phyloP scores from a whole-genome alignment of 805 yeast genomes.

The Metschnikowia aberdeeniae region DNA sequence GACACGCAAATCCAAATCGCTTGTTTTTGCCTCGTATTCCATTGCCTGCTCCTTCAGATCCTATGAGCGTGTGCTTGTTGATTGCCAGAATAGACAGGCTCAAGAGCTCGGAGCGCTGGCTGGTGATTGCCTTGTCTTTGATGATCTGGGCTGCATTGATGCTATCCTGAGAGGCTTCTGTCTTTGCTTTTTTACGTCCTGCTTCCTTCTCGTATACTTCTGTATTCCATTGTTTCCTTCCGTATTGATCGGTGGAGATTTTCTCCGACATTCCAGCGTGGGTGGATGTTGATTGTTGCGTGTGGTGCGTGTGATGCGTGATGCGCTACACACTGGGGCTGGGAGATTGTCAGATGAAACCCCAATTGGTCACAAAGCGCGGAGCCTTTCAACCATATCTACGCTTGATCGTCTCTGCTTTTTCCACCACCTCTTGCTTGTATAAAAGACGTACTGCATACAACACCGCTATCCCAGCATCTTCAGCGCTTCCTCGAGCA shows the following conservation, averaged over 20 bases:
- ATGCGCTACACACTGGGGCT: not conserved
- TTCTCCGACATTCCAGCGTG: slow-evolving; percentile 19
- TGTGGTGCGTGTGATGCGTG: not conserved
- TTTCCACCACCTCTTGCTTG: too few species aligned
- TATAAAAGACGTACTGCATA: not conserved
- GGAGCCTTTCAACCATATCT: too few species aligned
- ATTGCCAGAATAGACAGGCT: slow-evolving; percentile 31
- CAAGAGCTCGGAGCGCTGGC: slow-evolving; percentile 31
- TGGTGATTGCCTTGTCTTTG: slow-evolving; percentile 13
- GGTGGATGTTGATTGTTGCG: not conserved
- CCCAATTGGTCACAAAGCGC: not conserved
- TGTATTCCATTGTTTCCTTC: slow-evolving; percentile 71
- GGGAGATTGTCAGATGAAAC: not conserved
- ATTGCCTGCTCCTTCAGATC: slow-evolving; percentile 13
- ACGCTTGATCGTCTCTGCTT: too few species aligned
- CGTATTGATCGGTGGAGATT: slow-evolving; percentile 43
- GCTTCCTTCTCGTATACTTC: slow-evolving; percentile 57
- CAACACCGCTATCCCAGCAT: not conserved
- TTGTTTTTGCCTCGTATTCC: slow-evolving; percentile 33
- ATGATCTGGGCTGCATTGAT: slow-evolving; percentile 1
- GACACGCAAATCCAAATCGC: slow-evolving; percentile 85
- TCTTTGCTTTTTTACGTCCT: slow-evolving; percentile 17
- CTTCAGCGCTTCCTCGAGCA: not conserved
- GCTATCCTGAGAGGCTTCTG: slow-evolving; percentile 4
- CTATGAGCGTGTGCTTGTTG: slow-evolving; percentile 31